Conservation (phyloP, 2,329 filamentous ascomycete species). For the Verticillium nonalfalfae region DNA sequence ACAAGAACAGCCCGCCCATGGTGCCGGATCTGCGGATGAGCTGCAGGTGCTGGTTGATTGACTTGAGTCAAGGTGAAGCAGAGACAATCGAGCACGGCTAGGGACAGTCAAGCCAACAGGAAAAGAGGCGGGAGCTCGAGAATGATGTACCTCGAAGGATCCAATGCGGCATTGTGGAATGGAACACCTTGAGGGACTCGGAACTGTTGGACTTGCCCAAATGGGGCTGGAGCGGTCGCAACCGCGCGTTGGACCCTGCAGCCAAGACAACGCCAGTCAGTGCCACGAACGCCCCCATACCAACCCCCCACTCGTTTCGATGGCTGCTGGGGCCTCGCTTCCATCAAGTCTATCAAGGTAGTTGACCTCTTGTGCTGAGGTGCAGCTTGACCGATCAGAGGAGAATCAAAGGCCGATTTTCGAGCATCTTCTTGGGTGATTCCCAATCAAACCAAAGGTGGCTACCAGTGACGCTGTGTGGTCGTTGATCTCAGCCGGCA, state of each 20-base stretch:
- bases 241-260: not conserved
- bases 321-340: too few relatives aligned
- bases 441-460: too few relatives aligned
- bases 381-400: too few relatives aligned
- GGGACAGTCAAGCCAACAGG: not conserved
- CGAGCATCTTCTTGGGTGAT: too few relatives aligned
- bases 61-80: not conserved
- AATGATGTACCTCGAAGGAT: not conserved
- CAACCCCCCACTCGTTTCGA: too few relatives aligned
- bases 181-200: not conserved
- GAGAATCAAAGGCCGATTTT: too few relatives aligned
- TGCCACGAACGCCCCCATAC: not conserved
- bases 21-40: conserved; percentile 5
- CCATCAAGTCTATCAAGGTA: too few relatives aligned
- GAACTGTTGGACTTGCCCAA: not conserved
- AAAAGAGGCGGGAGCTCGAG: not conserved
- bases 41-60: not conserved
- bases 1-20: conserved; percentile 33
- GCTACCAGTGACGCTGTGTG: too few relatives aligned
- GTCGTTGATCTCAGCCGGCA: too few relatives aligned
- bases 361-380: too few relatives aligned
- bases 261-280: not conserved
- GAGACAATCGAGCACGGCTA: not conserved
- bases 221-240: not conserved
- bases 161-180: not conserved